Base-by-base conservation (phyloP, 495 filamentous ascomycete species). In the Tuber calosporum region DNA sequence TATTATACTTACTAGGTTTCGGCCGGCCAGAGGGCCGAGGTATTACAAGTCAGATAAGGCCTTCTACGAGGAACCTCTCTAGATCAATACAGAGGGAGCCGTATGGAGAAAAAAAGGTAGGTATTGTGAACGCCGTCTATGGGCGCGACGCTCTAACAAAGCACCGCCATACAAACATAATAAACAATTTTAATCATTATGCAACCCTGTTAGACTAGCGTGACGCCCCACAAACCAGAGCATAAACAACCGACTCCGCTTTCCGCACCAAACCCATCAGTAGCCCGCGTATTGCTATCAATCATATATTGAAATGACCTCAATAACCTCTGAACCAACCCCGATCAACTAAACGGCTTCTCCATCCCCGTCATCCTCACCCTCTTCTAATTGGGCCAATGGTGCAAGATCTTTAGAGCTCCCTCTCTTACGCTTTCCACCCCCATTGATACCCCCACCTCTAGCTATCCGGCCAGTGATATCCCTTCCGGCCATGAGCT, bases 371-470 rank as follows among this genome's bases (percentile, higher is more conserved):
- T 62, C 53, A 30, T 34, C 53, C 4, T 17, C 26, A 62, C 30
- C 26, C 26, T 62, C 53, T 62, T 34, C 53, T 34, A 34, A 34
- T 34, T 34, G 53, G 26, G 26, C 26, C 53, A 62, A 34, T 62
- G 30, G 34, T 4, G 26, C 53, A 62, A 77, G 38, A 30, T 77
- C 74, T 13, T 53, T 62, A 34, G 53, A 71, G 48, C 48, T 70
- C 17, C 74, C 76, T 40, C 76, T 77, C 42, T 77, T 78, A 34
- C 76, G 72, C 48, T 78, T 78, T 30, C 70, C 36, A 19, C 76
- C 30, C 7, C 41, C 30, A 26, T 68, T 42, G n/a, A 70, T 69
- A 1, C 70, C 53, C 9, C 58, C 36, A 8, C 45, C 48, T 19
- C 53, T 26, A 62, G 26, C 5, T 34, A 13, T 13, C 26, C 26